phyloP scores from a whole-genome alignment of 2,329 filamentous ascomycete genomes.

The Diplodia intermedia region DNA sequence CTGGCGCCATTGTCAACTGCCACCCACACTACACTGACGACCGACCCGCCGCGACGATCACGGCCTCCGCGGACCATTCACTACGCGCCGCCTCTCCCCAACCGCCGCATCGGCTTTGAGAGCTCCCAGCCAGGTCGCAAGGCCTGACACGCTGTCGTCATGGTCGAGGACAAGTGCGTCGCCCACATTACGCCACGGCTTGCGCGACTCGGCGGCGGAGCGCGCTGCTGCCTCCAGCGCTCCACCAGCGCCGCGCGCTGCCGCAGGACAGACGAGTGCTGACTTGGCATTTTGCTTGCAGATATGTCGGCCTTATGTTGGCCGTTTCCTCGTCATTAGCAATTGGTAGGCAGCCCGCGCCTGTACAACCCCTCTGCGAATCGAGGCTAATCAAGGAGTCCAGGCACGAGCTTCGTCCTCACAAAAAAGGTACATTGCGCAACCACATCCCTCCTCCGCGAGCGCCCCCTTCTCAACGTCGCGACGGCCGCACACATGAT shows the following conservation, averaged over 20 bases:
- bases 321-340: slow-evolving; percentile 51
- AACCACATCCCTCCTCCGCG: slow-evolving; percentile 7
- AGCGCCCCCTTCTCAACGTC: slow-evolving; percentile 7
- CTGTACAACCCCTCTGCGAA: neutral
- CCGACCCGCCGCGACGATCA: slow-evolving; percentile 11
- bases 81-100: slow-evolving; percentile 9
- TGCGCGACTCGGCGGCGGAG: neutral
- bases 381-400: slow-evolving; percentile 34
- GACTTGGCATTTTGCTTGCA: slow-evolving; percentile 35
- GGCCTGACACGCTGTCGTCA: slow-evolving; percentile 35
- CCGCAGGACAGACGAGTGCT: neutral
- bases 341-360: slow-evolving; percentile 42
- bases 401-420: slow-evolving; percentile 96
- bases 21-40: neutral
- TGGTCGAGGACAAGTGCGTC: slow-evolving; percentile 51
- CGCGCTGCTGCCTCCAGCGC: neutral
- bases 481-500: neutral
- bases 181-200: slow-evolving; percentile 9
- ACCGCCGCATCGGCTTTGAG: slow-evolving; percentile 18
- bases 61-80: slow-evolving; percentile 15
- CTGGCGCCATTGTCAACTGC: slow-evolving; percentile 23
- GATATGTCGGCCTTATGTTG: slow-evolving; percentile 51
- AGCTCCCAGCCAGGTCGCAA: slow-evolving; percentile 19
- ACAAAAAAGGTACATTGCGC: slow-evolving; percentile 83
- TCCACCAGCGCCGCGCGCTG: neutral